Percentiles rank a stretch among this genome's conserved stretches.
phyloP scores from a whole-genome alignment of 2,329 filamentous ascomycete species.

The Colletotrichum karsti region DNA sequence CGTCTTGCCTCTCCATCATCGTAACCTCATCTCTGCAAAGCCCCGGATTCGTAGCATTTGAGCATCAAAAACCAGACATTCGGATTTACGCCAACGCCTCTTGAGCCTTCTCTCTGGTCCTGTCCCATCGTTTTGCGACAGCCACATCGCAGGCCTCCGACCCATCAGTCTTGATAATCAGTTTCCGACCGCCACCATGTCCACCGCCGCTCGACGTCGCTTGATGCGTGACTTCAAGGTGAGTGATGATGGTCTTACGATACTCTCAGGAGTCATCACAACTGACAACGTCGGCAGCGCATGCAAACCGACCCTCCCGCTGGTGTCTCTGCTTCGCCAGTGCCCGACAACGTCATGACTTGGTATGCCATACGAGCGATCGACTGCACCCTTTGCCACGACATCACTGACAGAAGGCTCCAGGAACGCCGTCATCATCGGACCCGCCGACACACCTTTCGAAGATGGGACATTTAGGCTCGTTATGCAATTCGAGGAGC shows the following conservation, averaged over 20 bases:
- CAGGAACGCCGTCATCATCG: constrained; percentile 99
- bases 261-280: not conserved
- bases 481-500: constrained; percentile 99
- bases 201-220: constrained; percentile 92
- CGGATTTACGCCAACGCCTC: not conserved
- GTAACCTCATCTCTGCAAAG: not conserved
- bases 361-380: constrained; percentile 66
- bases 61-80: not conserved
- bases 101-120: not conserved
- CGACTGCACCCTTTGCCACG: not conserved
- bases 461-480: constrained; percentile 98
- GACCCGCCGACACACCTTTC: constrained; percentile 94
- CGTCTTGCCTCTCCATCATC: not conserved
- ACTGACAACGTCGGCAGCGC: constrained; percentile 65
- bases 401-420: constrained; percentile 15
- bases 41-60: not conserved
- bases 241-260: constrained; percentile 25
- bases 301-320: constrained; percentile 99
- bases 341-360: constrained; percentile 97
- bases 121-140: not conserved
- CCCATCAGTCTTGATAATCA: constrained; percentile 15
- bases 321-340: constrained; percentile 93
- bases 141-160: not conserved
- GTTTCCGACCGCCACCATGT: constrained; percentile 58
- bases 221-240: constrained; percentile 99